Conservation (phyloP, 495 filamentous ascomycete species). For the Hapsidospora chrysogenum region DNA sequence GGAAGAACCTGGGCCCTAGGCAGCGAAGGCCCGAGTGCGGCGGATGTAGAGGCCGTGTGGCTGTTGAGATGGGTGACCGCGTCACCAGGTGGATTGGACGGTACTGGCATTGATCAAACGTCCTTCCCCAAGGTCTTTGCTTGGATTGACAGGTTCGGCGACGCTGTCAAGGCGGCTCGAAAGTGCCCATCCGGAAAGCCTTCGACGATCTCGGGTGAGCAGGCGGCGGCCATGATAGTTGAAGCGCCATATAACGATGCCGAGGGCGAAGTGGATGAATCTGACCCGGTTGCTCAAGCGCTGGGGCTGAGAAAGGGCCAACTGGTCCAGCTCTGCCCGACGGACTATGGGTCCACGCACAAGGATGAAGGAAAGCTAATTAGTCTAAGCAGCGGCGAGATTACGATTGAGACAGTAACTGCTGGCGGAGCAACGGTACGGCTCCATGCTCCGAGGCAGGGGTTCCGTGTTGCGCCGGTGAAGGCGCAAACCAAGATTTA, state of each 20-base stretch:
- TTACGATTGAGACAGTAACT: constrained; percentile 31
- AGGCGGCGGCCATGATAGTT: constrained; percentile 25
- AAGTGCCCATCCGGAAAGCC: constrained; percentile 12
- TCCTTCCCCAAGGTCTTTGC: constrained; percentile 35
- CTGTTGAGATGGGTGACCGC: constrained; percentile 38
- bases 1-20: constrained; percentile 39
- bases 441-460: constrained; percentile 38
- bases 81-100: constrained; percentile 28
- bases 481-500: no score
- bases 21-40: constrained; percentile 25
- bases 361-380: constrained; percentile 36
- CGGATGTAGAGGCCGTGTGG: constrained; percentile 48
- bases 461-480: constrained; percentile 32
- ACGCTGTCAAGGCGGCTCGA: constrained; percentile 10
- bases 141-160: constrained; percentile 37
- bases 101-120: constrained; percentile 17
- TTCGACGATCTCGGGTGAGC: constrained; percentile 24
- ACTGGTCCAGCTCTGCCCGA: constrained; percentile 35
- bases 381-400: constrained; percentile 25
- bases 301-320: constrained; percentile 26
- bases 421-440: constrained; percentile 21
- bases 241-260: constrained; percentile 13
- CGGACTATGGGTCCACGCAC: constrained; percentile 34
- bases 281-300: constrained; percentile 12
- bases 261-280: constrained; percentile 23